Evolutionary conservation across 768 basidiomycete genomes (phyloP), one percentile per base, ranked within the genome.

Genomic region (Cantharellus cinnabarinus): DNA sequence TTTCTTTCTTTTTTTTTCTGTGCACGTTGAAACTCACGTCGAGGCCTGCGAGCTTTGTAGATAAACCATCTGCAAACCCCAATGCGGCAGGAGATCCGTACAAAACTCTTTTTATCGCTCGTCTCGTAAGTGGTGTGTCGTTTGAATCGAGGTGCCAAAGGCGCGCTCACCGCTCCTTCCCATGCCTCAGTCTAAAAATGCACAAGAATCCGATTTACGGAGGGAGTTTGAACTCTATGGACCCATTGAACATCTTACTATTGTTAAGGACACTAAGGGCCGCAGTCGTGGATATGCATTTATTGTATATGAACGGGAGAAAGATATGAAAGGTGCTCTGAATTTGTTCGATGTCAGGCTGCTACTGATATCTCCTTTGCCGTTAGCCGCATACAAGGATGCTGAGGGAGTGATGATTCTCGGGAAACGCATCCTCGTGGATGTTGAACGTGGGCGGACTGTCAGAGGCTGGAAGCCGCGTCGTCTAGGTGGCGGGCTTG

Each of bases 401-500:
- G 97, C 93, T 20, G 94, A 98, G 66, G 89, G 91, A 34, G 77
- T 99, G 50, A 87, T 90, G 62, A 89, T 99, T 64, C 87, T 91
- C 77, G 89, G 89, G 66, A 95, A 95, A 70, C 79, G 86, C 65
- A 93, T 98, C 64, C 76, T 98, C 41, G 94, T 99, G 57, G 95
- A 99, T 68, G 95, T 99, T 62, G 95, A 99, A 71, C 84, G 95
- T 41, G 95, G 95, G 20, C 81, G 95, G 55, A 99, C 95, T 5
- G 95, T 99, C 37, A 82, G 94, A 61, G 95, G 93, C 2, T 99
- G 95, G 95, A 97, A 95, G 68, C 95, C 95, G 1, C 83, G 90
- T 55, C 82, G 93, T 57, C 74, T 98, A 0, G 95, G 94, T 20
- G 95, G 95, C n/a, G 95, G 95, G 3, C 77, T 98, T n/a, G 95